A percentile compares a stretch with the other conserved stretches of the same genome.
phyloP scores from a whole-genome alignment of 2,329 filamentous ascomycete genomes.

The Trichoderma breve region DNA sequence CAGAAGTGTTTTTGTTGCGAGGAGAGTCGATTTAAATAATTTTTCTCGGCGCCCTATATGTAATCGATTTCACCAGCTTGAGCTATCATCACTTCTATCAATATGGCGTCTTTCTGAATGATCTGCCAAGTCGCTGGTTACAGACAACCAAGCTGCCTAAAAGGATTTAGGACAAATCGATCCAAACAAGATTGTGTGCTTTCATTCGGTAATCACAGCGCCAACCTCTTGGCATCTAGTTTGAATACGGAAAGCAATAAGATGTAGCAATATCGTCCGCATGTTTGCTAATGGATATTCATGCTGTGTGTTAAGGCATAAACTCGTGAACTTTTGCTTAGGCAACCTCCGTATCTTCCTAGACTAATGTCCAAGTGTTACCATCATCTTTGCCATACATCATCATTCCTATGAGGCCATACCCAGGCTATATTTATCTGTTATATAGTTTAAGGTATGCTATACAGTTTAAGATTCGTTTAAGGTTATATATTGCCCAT shows the following conservation, averaged over 20 bases:
- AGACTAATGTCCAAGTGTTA: too few species aligned
- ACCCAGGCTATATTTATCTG: too few species aligned
- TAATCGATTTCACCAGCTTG: background rate
- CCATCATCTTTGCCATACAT: too few species aligned
- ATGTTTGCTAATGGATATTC: background rate
- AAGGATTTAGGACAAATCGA: background rate
- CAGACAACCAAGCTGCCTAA: constrained; percentile 7
- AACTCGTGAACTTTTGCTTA: too few species aligned
- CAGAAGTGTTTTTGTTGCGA: background rate
- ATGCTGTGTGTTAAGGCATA: background rate
- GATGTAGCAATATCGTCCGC: background rate
- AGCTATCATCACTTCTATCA: background rate
- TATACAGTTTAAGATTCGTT: background rate
- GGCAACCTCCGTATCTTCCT: background rate
- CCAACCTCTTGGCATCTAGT: constrained; percentile 9
- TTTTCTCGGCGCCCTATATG: background rate
- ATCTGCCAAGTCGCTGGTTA: background rate
- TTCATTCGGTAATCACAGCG: background rate
- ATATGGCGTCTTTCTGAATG: background rate
- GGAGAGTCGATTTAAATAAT: background rate
- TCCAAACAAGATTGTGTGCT: background rate
- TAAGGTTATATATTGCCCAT: constrained; percentile 1
- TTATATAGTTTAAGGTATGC: background rate
- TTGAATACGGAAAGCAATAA: background rate
- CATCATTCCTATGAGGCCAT: background rate